A percentile compares a stretch with the other conserved stretches of the same genome.
phyloP scores from a whole-genome alignment of 768 basidiomycete species.

The Sporobolomyces phaffii region DNA sequence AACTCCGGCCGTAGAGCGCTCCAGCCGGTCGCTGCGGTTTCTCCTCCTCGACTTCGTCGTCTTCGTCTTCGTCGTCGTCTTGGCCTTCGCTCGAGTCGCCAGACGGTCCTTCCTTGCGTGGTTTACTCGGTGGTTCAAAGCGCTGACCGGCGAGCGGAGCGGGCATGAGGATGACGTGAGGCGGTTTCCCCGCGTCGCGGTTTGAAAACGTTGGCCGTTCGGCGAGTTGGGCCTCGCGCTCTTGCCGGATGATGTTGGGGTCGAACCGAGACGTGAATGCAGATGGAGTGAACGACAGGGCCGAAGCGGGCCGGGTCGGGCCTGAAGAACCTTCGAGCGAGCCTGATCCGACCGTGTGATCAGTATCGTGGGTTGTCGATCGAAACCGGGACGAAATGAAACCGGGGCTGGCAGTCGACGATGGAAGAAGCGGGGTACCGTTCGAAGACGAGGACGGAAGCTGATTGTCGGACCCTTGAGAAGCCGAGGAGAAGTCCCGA shows the following conservation, averaged over 20 bases:
- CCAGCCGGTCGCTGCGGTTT: slow-evolving; percentile 20
- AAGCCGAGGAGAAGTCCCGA: background rate
- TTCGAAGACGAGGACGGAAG: no score
- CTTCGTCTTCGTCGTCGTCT: background rate
- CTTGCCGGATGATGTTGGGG: slow-evolving; percentile 22
- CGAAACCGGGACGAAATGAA: background rate
- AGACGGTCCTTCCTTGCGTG: slow-evolving; percentile 21
- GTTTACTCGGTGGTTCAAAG: background rate
- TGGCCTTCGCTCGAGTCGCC: background rate
- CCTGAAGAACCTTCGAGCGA: background rate
- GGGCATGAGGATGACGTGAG: slow-evolving; percentile 29
- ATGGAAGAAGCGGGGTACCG: background rate
- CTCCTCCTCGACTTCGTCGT: background rate
- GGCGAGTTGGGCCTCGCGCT: slow-evolving; percentile 17
- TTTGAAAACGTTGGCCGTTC: slow-evolving; percentile 25
- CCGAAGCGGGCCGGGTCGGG: background rate
- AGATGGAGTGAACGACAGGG: slow-evolving; percentile 9
- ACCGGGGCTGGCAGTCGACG: background rate
- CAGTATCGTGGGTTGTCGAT: background rate
- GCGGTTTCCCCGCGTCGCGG: slow-evolving; percentile 25
- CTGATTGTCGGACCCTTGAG: background rate
- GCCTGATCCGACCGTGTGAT: background rate
- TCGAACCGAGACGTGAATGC: slow-evolving; percentile 34
- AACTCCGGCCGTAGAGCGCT: slow-evolving; percentile 33
- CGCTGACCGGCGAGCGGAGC: slow-evolving; percentile 28